phyloP scores from a whole-genome alignment of 768 basidiomycete genomes.

The Leucocoprinus birnbaumii region DNA sequence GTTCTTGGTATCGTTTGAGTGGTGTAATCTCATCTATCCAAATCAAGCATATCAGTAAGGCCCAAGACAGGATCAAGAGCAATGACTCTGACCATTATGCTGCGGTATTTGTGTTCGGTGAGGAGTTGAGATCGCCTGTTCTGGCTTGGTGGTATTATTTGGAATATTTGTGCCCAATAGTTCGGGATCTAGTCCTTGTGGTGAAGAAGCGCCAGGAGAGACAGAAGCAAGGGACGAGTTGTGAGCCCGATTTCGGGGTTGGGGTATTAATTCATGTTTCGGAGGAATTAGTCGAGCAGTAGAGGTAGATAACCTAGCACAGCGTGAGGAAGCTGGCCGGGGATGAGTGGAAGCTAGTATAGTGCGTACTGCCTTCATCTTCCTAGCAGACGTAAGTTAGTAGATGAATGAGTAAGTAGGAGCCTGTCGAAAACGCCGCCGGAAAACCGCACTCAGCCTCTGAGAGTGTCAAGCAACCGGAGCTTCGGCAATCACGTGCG shows the following conservation, averaged over 20 bases:
- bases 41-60: slow-evolving; percentile 1
- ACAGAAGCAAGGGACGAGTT: slow-evolving; percentile 11
- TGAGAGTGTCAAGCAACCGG: background rate
- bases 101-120: background rate
- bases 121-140: background rate
- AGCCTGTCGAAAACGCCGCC: slow-evolving; percentile 20
- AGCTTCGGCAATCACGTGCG: slow-evolving; percentile 2
- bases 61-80: background rate
- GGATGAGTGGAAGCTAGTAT: slow-evolving; percentile 1
- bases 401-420: background rate
- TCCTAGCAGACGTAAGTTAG: slow-evolving; percentile 3
- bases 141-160: background rate
- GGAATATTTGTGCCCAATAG: background rate
- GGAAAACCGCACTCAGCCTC: slow-evolving; percentile 11
- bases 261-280: background rate
- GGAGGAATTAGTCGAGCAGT: background rate
- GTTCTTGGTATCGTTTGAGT: slow-evolving; percentile 41
- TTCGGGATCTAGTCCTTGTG: background rate
- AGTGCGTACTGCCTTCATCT: slow-evolving; percentile 30
- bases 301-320: slow-evolving; percentile 4
- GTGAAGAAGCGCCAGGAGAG: background rate
- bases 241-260: background rate
- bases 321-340: slow-evolving; percentile 6
- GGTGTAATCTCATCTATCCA: slow-evolving; percentile 34
- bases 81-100: background rate